Evolutionary conservation across 1,139 yeast genomes (phyloP).

Genomic region (Blastobotrys elegans): DNA sequence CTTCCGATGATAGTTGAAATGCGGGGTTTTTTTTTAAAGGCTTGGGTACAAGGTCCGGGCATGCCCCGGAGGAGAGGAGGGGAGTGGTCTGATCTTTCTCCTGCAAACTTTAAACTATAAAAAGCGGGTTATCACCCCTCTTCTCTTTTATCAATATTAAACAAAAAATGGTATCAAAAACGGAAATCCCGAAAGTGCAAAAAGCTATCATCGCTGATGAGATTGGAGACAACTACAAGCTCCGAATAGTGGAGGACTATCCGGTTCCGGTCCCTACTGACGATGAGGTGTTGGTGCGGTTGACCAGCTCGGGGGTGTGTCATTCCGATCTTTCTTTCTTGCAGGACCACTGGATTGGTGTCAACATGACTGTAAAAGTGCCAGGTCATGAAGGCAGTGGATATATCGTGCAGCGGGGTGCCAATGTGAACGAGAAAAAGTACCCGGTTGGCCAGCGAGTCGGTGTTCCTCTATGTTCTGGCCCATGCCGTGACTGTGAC

Average conservation of each 20-base stretch:
- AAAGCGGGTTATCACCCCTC: not conserved
- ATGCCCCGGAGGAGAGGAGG: not conserved
- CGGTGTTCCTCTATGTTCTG: conserved; percentile 24
- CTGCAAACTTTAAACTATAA: not conserved
- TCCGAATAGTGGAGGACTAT: conserved; percentile 22
- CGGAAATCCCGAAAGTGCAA: conserved; percentile 25
- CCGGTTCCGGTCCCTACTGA: conserved; percentile 30
- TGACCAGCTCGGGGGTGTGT: conserved; percentile 36
- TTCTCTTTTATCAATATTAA: not conserved
- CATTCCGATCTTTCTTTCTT: conserved; percentile 35
- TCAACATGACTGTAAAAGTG: conserved; percentile 53
- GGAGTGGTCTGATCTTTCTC: not conserved
- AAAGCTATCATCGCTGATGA: conserved; percentile 25
- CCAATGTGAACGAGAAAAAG: conserved; percentile 18
- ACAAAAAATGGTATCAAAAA: not conserved
- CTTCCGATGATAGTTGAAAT: too few species aligned
- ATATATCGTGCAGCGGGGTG: conserved; percentile 25
- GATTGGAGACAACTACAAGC: conserved; percentile 17
- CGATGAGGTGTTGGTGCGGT: conserved; percentile 29
- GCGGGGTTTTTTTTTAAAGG: too few species aligned
- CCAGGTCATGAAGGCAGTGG: conserved; percentile 31
- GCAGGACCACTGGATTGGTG: conserved; percentile 22
- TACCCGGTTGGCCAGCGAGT: conserved; percentile 24
- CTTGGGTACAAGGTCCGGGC: not conserved
- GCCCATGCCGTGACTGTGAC: conserved; percentile 25